Evolutionary conservation across 768 basidiomycete genomes (phyloP), one percentile per base, ranked within the genome.

Genomic region (Mycena galopus): DNA sequence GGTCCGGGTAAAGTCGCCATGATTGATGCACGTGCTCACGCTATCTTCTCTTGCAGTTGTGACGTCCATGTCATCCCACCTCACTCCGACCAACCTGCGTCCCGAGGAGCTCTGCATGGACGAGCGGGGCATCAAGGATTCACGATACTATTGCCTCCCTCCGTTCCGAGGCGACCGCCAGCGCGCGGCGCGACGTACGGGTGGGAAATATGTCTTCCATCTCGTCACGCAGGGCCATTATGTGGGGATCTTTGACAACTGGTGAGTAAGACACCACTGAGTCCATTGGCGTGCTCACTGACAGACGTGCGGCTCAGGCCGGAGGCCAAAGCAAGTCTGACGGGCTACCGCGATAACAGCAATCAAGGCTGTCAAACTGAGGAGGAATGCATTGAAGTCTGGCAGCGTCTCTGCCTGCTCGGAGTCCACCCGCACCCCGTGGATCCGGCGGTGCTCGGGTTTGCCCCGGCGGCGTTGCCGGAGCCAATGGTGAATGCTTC

Each of bases 391-490:
- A 29, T 66, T 10, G 53, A 66, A 0, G 30, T 16, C 11, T 71
- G 64, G 70, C 70, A 71, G 9, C 0, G 10, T 1, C 27, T 71
- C 10, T 71, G 70, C 23, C 3, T n/a, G 0, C 53, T 60, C 2
- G 65, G 70, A 0, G 11, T 66, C 6, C 70, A 71, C 50, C 65
- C 65, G 0, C 70, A 71, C 30, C 64, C 70, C 5, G 57, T 65
- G 0, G 63, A 65, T n/a, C 69, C 63, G 0, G 9, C 23, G 16
- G 7, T 4, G 4, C 17, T 4, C 39, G n/a, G n/a, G n/a, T n/a
- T n/a, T n/a, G n/a, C n/a, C n/a, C n/a, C n/a, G n/a, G n/a, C n/a
- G n/a, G n/a, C n/a, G n/a, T n/a, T n/a, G n/a, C n/a, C n/a, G n/a
- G n/a, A n/a, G n/a, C n/a, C n/a, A n/a, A n/a, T n/a, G n/a, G 51